These are phyloP conservation scores for Fusarium foetens DNA, from an alignment of 2,329 filamentous ascomycete species.

Conservation along the genomic window DNA sequence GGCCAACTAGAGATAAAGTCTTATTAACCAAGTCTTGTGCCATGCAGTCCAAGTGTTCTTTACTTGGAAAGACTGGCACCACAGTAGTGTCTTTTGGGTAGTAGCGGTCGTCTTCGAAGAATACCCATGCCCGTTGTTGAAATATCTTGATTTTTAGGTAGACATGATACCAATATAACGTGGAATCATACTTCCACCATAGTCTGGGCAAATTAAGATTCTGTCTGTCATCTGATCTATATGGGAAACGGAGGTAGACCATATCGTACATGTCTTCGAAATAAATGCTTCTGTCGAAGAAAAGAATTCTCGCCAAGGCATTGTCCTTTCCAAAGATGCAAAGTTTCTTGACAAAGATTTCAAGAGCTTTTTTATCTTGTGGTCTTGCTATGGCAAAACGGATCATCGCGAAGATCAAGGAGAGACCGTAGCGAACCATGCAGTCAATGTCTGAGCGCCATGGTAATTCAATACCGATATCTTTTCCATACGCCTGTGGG, in stretches of 20 bases:
- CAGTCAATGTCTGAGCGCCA: fast-evolving
- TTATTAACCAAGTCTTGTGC: not conserved
- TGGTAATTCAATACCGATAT: not conserved
- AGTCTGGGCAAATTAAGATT: too few species aligned
- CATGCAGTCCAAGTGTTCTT: not conserved
- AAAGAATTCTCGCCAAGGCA: too few species aligned
- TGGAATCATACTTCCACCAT: too few species aligned
- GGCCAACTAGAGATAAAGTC: fast-evolving
- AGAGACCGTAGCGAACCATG: not conserved
- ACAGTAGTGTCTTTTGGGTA: not conserved
- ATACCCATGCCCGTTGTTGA: slow-evolving; percentile 23
- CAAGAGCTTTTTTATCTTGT: not conserved
- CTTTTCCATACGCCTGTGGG: not conserved
- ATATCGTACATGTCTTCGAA: not conserved
- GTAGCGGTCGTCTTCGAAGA: slow-evolving; percentile 12
- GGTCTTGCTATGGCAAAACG: not conserved
- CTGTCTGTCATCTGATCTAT: too few species aligned
- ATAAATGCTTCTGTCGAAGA: not conserved
- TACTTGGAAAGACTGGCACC: slow-evolving; percentile 1
- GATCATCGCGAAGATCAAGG: not conserved
- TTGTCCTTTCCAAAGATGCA: not conserved
- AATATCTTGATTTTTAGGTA: not conserved
- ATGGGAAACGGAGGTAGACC: too few species aligned
- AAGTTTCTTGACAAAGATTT: not conserved
- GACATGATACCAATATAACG: too few species aligned